phyloP scores from a whole-genome alignment of 148 eudicot genomes.

The Rhododendron kiyosumense region DNA sequence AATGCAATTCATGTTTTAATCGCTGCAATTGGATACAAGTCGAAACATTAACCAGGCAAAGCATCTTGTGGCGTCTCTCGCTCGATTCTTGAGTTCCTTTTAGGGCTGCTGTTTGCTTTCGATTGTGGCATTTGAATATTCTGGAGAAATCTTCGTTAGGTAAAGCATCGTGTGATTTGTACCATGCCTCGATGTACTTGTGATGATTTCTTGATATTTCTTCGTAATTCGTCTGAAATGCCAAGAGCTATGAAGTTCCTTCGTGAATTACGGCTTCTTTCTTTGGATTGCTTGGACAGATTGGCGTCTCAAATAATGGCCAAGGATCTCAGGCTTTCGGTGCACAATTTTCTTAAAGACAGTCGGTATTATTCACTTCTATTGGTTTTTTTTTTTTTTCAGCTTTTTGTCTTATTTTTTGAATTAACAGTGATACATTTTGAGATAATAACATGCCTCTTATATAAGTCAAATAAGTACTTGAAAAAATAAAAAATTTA shows the following conservation, averaged over 20 bases:
- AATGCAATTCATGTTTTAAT: not conserved
- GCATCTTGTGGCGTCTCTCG: no score
- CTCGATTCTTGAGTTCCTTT: conserved; percentile 3
- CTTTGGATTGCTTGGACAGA: conserved; percentile 6
- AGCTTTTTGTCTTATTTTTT: no score
- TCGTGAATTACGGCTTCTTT: not conserved
- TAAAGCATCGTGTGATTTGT: not conserved
- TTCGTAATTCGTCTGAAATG: not conserved
- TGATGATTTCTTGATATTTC: not conserved
- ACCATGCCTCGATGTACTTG: no score
- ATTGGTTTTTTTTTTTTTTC: not conserved
- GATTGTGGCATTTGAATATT: not conserved
- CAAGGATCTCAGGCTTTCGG: not conserved
- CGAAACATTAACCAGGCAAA: not conserved
- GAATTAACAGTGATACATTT: no score
- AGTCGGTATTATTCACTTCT: not conserved
- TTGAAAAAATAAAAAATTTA: no score
- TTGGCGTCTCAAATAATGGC: not conserved
- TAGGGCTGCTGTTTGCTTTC: not conserved
- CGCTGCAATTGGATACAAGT: not conserved
- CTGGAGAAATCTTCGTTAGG: not conserved
- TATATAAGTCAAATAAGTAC: no score
- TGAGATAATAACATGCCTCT: no score
- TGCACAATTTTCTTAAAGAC: not conserved
- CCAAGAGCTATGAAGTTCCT: not conserved